Base-by-base conservation (phyloP, 305 asterid genomes). In the Fraxinus baroniana region DNA sequence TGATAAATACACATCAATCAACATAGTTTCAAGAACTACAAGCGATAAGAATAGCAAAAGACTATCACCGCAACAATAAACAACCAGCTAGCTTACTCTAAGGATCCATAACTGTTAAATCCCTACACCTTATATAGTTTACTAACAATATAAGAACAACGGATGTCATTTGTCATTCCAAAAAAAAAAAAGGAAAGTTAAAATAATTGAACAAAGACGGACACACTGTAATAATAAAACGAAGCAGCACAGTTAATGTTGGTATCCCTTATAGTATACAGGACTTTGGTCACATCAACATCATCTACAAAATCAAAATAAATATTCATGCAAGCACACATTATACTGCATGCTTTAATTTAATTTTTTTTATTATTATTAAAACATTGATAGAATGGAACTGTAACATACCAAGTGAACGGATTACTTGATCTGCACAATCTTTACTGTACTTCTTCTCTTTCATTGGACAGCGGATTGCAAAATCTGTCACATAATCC, bases 401-500 rank as follows among this genome's bases (percentile, higher is more conserved):
- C 18, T 30, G 46, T 4, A 24, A 74, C 93, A 71, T 90, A 96
- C 99, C 99, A 57, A 96, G 95, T 20, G 99, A 92, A 85, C 80
- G 83, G 81, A 94, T 91, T 57, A 96, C 98, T 86, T 91, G 86
- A 92, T 96, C 94, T 6, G 99, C 97, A 85, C 99, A 96, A 78
- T 94, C 98, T 86, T 91, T 89, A 28, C 89, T 92, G 85, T 93
- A 96, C 89, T 91, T 96, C 80, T 92, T 88, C 82, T 96, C 97
- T 85, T 94, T 96, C 98, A 96, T 93, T 3, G 99, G 98, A 74
- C 99, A 96, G 22, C 98, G 93, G 75, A 93, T 91, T 32, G 97
- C 87, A 85, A 96, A 94, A 86, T 96, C 99, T 0, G 98, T 92
- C 62, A 91, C 98, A 79, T 93, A 96, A 87, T 96, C 98, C 99